Base-by-base conservation (phyloP, 2,329 filamentous ascomycete species). In the Colletotrichum sp. region DNA sequence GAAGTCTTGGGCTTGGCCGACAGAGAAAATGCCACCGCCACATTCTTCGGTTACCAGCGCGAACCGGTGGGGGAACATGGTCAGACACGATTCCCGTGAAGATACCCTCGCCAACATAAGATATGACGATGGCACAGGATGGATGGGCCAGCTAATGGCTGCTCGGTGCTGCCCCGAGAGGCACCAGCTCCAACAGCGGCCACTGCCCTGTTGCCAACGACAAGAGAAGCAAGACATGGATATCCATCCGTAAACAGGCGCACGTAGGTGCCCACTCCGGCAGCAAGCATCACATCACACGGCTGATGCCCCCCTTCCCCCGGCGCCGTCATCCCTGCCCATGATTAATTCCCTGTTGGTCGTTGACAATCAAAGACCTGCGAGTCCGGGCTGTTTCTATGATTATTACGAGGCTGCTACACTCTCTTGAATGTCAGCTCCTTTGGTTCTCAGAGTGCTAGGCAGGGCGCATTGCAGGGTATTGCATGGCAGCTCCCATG, bases 51-150 rank as follows among this genome's bases (percentile, higher is more conserved):
- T 49, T 76, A 69, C 59, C 59, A 69, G 64, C 73, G 44, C 60
- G 73, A 76, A 76, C 74, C 65, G 24, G 70, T 66, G 64, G 74
- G 73, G 68, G 59, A 55, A 69, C 8, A 28, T 32, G n/a, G 49
- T 24, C 57, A 70, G 28, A 49, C 26, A 44, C 9, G 8, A 32
- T 26, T 21, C 26, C 52, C 12, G 28, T 59, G 18, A 57, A 28
- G 15, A 68, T 60, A 34, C 18, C n/a, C 13, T 12, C 34, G 32
- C 26, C 55, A 59, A 59, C 55, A 16, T 26, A 9, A 39, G 18
- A 64, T 10, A 18, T 21, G 21, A 12, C 15, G 34, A 44, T 24
- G 32, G n/a, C 44, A 52, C 24, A 13, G 39, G 64, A 52, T 28
- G 36, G 39, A 52, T 28, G 36, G 39, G 21, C 39, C 30, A 39